Base-by-base conservation (phyloP, 176 grass and related monocot species). In the Oryza brachyantha region DNA sequence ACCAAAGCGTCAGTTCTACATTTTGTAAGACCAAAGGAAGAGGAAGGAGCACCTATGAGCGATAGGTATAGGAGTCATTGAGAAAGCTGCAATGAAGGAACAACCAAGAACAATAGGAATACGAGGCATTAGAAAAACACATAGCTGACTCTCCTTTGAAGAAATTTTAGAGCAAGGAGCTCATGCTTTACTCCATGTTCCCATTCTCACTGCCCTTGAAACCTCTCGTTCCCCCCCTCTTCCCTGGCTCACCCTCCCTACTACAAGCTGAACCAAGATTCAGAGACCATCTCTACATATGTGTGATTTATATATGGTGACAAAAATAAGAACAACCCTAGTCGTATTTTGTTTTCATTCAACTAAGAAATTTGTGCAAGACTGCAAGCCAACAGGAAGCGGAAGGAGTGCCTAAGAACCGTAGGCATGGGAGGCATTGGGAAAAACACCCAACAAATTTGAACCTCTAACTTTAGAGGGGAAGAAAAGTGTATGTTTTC, bases 91-190 rank as follows among this genome's bases (percentile, higher is more conserved):
- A 45, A 36, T 0, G 31, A 32, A 32, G 31, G 31, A 32, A 32
- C n/a, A n/a, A n/a, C n/a, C n/a, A n/a, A n/a, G n/a, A 32, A 32
- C 31, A 32, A 32, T 4, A 32, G 31, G 4, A 32, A 32, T 32
- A 2, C 3, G 50, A 76, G 72, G 64, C 84, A 86, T 40, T 21
- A 54, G 19, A 43, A 22, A 77, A 82, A 72, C 8, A 9, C 28
- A n/a, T n/a, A 54, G 10, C 25, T 29, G 1, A 27, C 2, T 24
- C 54, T 40, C 12, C 14, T 1, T 12, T 17, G 25, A 24, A 40
- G 61, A 13, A 29, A 16, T 29, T 3, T 5, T 5, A n/a, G n/a
- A n/a, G n/a, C n/a, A n/a, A n/a, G 28, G 4, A 10, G 10, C 25
- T 40, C 21, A 76, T 39, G 37, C 17, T 64, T 77, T 64, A 14